A percentile compares a stretch with the other conserved stretches of the same genome.
Evolutionary conservation across 441 rosid genomes (phyloP).

Genomic region (Raphanus hybrid): DNA sequence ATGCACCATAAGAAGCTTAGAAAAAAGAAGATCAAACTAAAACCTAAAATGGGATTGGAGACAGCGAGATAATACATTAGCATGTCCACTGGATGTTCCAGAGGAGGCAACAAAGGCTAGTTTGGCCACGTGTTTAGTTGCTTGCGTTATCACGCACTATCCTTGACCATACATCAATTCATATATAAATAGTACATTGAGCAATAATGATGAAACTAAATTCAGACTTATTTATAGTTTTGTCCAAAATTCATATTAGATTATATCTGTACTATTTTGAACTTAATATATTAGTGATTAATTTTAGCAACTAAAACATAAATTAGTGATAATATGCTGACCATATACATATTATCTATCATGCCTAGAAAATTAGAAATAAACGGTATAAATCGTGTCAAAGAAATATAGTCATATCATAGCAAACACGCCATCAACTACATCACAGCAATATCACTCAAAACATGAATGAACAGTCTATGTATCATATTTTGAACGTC

Average conservation of each 20-base stretch:
- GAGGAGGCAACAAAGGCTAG: constrained; percentile 35
- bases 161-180: constrained; percentile 38
- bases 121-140: constrained; percentile 38
- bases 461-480: neutral
- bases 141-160: constrained; percentile 2
- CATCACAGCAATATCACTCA: neutral
- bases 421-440: constrained; percentile 2
- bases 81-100: constrained; percentile 43
- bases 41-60: constrained; percentile 26
- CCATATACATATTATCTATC: neutral
- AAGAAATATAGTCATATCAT: constrained; percentile 1
- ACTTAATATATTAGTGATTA: neutral
- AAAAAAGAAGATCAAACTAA: neutral
- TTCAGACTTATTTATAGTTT: neutral
- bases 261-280: neutral
- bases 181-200: constrained; percentile 21
- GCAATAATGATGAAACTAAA: neutral
- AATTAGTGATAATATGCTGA: neutral
- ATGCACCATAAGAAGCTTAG: neutral
- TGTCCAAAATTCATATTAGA: neutral
- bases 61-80: constrained; percentile 39
- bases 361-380: neutral
- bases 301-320: neutral
- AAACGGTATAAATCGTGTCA: neutral
- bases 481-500: neutral